phyloP scores from a whole-genome alignment of 306 rosid genomes.

The Bauhinia variegata region DNA sequence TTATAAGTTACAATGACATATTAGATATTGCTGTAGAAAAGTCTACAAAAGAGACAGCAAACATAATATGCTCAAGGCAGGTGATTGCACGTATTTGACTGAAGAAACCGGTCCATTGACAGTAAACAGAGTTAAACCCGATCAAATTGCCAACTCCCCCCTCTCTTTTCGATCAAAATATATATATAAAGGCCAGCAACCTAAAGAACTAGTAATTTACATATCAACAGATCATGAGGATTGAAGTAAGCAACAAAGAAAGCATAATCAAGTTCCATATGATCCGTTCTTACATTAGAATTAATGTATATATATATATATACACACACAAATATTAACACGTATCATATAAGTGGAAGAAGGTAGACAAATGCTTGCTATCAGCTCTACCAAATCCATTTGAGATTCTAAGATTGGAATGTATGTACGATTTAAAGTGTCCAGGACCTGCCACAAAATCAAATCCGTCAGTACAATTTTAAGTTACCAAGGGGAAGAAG shows the following conservation, averaged over 20 bases:
- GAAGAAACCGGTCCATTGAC: too few relatives aligned
- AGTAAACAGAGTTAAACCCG: too few relatives aligned
- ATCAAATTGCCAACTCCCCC: too few relatives aligned
- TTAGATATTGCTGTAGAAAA: background rate
- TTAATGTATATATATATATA: constrained; percentile 39
- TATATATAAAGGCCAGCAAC: too few relatives aligned
- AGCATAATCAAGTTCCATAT: constrained; percentile 31
- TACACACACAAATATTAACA: constrained; percentile 51
- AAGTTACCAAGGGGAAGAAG: background rate
- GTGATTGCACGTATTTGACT: too few relatives aligned
- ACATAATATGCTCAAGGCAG: background rate
- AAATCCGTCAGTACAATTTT: constrained; percentile 8
- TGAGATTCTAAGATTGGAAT: constrained; percentile 28
- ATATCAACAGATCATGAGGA: constrained; percentile 33
- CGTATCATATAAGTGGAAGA: background rate
- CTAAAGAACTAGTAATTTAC: constrained; percentile 23
- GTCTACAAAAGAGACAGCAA: too few relatives aligned
- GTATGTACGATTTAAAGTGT: constrained; percentile 27
- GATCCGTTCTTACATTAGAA: constrained; percentile 11
- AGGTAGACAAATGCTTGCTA: constrained; percentile 22
- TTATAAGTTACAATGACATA: background rate
- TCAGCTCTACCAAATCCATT: constrained; percentile 30
- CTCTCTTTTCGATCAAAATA: too few relatives aligned
- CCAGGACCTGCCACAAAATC: constrained; percentile 47
- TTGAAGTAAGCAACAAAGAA: constrained; percentile 23